Percentiles rank a stretch among this genome's conserved stretches.
Evolutionary conservation across 2,329 filamentous ascomycete genomes (phyloP).

Genomic region (Phyllosticta paracitricarpa): DNA sequence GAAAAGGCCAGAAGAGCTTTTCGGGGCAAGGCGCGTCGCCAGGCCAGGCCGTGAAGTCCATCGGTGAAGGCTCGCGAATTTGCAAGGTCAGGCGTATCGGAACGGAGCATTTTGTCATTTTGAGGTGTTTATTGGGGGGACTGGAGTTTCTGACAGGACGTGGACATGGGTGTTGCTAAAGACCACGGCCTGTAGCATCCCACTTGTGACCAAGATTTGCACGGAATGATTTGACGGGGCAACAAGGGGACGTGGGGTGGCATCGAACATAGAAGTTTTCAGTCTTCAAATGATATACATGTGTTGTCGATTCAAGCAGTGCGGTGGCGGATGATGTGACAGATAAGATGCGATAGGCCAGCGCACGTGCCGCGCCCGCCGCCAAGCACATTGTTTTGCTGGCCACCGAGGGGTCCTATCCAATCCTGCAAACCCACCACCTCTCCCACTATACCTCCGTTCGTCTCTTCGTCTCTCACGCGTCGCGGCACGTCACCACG

Average conservation of each 20-base stretch:
- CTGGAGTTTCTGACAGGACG: neutral
- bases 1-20: neutral
- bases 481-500: neutral
- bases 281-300: neutral
- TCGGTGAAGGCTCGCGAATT: neutral
- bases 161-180: neutral
- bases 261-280: neutral
- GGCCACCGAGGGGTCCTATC: slow-evolving; percentile 1
- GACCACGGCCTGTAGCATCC: neutral
- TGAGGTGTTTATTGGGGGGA: neutral
- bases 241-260: neutral
- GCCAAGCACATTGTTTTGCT: slow-evolving; percentile 8
- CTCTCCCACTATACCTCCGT: slow-evolving; percentile 1
- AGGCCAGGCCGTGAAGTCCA: neutral
- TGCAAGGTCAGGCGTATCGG: neutral
- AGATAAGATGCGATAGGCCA: slow-evolving; percentile 1
- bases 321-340: neutral
- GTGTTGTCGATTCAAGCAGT: neutral
- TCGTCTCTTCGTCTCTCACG: neutral
- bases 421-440: slow-evolving; percentile 8
- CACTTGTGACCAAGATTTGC: neutral
- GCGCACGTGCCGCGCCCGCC: slow-evolving; percentile 4
- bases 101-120: neutral
- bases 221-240: neutral
- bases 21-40: neutral